Conservation (phyloP, 2,329 filamentous ascomycete species). For the Fusarium tanahbumbuense region DNA sequence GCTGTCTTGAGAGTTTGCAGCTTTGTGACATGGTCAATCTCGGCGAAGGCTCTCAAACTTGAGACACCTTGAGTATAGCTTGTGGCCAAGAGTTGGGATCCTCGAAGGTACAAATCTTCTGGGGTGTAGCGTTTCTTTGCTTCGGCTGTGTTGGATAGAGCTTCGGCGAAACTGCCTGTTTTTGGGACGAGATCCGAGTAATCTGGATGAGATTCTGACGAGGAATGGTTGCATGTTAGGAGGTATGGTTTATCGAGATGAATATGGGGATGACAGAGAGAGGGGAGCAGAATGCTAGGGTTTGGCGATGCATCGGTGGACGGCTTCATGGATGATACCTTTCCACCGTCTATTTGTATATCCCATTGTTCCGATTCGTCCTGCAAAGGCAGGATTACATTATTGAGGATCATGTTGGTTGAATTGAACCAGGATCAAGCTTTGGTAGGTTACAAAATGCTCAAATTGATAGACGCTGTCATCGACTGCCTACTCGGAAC, state of each 20-base stretch:
- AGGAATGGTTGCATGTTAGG: neutral
- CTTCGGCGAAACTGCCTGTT: constrained; percentile 9
- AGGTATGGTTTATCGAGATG: constrained; percentile 27
- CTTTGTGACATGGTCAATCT: constrained; percentile 11
- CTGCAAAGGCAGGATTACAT: constrained; percentile 2
- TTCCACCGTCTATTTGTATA: neutral
- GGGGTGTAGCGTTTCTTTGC: constrained; percentile 24
- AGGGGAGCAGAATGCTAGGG: constrained; percentile 4
- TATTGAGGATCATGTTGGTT: neutral
- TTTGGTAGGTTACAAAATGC: neutral
- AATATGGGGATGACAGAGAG: constrained; percentile 22
- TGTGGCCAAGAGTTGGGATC: constrained; percentile 11
- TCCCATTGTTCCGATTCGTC: neutral
- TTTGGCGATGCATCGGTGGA: neutral
- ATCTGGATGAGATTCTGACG: neutral
- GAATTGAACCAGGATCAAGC: accelerated
- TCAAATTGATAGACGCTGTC: neutral
- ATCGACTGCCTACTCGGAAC: neutral
- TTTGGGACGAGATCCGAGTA: constrained; percentile 8
- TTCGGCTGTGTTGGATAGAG: constrained; percentile 10
- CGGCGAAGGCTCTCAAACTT: neutral
- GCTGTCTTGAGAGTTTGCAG: neutral
- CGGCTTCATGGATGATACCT: constrained; percentile 9
- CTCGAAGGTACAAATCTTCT: constrained; percentile 18
- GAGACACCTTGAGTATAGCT: constrained; percentile 12